Evolutionary conservation across 2,329 filamentous ascomycete genomes (phyloP).

Genomic region (Monosporascus sp.): DNA sequence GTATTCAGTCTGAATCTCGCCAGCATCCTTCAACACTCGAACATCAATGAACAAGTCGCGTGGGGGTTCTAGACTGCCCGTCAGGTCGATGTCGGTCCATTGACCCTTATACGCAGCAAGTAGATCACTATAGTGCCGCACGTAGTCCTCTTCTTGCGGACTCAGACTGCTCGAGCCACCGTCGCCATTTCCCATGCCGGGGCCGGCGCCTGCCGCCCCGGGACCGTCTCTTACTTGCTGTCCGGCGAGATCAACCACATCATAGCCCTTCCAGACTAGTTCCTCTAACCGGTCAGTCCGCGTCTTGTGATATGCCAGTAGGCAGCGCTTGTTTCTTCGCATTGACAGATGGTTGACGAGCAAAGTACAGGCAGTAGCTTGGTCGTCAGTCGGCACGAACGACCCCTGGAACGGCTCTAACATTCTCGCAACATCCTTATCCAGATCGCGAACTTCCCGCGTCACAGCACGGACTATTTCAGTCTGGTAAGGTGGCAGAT

Average conservation of each 20-base stretch:
- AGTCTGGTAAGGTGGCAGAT: slow-evolving; percentile 87
- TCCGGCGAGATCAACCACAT: slow-evolving; percentile 67
- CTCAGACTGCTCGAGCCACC: slow-evolving; percentile 70
- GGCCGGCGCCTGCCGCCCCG: slow-evolving; percentile 27
- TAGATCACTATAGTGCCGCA: slow-evolving; percentile 84
- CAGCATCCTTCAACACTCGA: slow-evolving; percentile 89
- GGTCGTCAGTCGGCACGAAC: slow-evolving; percentile 80
- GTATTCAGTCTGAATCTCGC: slow-evolving; percentile 98
- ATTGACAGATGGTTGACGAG: slow-evolving; percentile 93
- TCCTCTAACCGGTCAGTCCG: slow-evolving; percentile 88
- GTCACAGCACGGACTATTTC: slow-evolving; percentile 84
- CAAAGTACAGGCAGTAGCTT: slow-evolving; percentile 78
- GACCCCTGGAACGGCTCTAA: slow-evolving; percentile 77
- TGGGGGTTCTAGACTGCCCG: slow-evolving; percentile 90
- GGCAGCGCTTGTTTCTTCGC: slow-evolving; percentile 91
- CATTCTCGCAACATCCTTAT: slow-evolving; percentile 75
- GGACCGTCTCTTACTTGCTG: slow-evolving; percentile 45
- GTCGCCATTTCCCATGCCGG: slow-evolving; percentile 37
- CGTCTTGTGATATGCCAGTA: slow-evolving; percentile 89
- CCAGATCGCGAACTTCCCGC: slow-evolving; percentile 87
- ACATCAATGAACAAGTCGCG: slow-evolving; percentile 96
- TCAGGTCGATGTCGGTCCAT: slow-evolving; percentile 96
- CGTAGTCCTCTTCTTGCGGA: slow-evolving; percentile 95
- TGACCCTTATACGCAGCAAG: slow-evolving; percentile 96
- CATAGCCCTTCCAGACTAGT: slow-evolving; percentile 85